Evolutionary conservation across 768 basidiomycete species (phyloP).

Genomic region (Clavaria fumosa): DNA sequence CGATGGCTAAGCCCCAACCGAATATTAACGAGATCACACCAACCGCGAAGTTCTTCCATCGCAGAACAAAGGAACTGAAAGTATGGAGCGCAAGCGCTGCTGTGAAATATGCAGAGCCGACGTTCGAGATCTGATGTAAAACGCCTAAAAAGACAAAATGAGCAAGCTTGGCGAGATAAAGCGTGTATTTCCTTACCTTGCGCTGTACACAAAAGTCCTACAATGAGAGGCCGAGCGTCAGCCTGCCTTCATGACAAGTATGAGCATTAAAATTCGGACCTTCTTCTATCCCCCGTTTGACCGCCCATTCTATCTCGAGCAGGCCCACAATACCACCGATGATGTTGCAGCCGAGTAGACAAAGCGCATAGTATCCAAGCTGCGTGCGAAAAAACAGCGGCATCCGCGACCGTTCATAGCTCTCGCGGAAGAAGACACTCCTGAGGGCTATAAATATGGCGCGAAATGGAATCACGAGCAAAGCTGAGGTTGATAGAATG

Average conservation of each 20-base stretch:
- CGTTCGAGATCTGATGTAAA: constrained; percentile 47
- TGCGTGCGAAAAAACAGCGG: constrained; percentile 57
- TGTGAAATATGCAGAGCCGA: constrained; percentile 49
- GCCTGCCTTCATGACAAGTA: no score
- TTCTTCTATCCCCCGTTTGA: constrained; percentile 26
- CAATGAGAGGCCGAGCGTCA: no score
- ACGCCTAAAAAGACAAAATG: constrained; percentile 22
- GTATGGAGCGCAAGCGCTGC: constrained; percentile 50
- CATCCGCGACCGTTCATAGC: constrained; percentile 22
- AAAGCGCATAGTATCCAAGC: constrained; percentile 52
- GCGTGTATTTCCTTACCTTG: constrained; percentile 41
- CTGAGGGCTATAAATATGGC: no score
- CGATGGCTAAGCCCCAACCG: constrained; percentile 39
- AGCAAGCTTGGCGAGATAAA: no score
- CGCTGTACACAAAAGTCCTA: no score
- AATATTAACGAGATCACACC: constrained; percentile 26
- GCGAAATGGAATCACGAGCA: no score
- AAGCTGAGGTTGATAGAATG: no score
- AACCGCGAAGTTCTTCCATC: constrained; percentile 32
- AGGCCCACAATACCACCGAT: constrained; percentile 37
- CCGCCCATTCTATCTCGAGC: constrained; percentile 36
- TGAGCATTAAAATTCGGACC: no score
- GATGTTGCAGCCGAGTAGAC: constrained; percentile 43
- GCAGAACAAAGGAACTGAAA: constrained; percentile 49
- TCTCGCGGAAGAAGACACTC: no score